Base-by-base conservation (phyloP, 192 early-diverging fungal species). In the Backusella luteola region DNA sequence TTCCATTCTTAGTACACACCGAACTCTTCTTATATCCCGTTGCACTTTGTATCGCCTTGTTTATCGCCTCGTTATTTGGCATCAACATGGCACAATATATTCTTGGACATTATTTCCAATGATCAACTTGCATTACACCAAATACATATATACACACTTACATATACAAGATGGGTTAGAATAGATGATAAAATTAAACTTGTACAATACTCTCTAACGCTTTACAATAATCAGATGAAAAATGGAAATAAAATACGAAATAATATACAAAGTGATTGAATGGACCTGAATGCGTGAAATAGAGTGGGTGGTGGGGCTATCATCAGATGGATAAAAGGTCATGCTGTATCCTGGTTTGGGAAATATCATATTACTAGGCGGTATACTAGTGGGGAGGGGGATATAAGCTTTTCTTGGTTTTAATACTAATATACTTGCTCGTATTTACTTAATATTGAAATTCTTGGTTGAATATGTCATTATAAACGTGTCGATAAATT, bases 1-100 rank as follows among this genome's bases (percentile, higher is more conserved):
- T 99, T 68, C 97, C 97, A 52, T 99, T 99, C 79, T 83, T 99
- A 73, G 91, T 95, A 59, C 92, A 96, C 81, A 90, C 94, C 23
- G 94, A 92, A 77, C 84, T 96, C 52, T 97, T 97, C 85, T 84
- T 99, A 79, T 97, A 94, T 85, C 93, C 95, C 15, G 89, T 97
- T 46, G 90, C 88, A 59, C 76, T 96, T 56, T 84, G 90, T 70
- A 77, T 89, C n/a, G 76, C 90, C 17, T 80, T 88, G 26, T 94
- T 91, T 53, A 63, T 93, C 15, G 70, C 85, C 1, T 90, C 91
- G 1, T 77, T 94, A 38, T 89, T 94, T 75, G 91, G 91, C 7
- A 85, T 92, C 83, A 96, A 95, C 80, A 79, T 96, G 23, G 0
- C 56, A 29, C 56, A 63, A 29, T 63, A 63, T 63, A 63, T 63